These are phyloP conservation scores for Ilex aquifolium DNA, from an alignment of 257 asterid species.

Conservation along the genomic window DNA sequence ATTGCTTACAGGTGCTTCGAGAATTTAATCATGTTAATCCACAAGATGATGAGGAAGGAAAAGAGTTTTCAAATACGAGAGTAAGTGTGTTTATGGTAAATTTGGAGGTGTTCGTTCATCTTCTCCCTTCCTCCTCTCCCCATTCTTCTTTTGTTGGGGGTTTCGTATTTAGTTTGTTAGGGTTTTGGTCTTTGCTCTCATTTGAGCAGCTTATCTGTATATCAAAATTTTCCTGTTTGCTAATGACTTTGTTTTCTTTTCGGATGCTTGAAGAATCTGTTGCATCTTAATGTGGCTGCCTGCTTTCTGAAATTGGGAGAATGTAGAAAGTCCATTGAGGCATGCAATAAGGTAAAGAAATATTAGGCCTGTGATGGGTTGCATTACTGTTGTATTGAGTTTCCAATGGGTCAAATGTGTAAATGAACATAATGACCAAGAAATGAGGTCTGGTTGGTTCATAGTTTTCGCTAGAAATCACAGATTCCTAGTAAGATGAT, in stretches of 20 bases:
- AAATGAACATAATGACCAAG: too few relatives aligned
- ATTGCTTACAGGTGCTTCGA: slow-evolving; percentile 66
- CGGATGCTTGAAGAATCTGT: slow-evolving; percentile 55
- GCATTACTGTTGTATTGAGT: too few relatives aligned
- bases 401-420: too few relatives aligned
- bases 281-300: slow-evolving; percentile 95
- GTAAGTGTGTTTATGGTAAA: slow-evolving; percentile 37
- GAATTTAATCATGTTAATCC: slow-evolving; percentile 99
- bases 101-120: too few relatives aligned
- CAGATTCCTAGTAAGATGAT: too few relatives aligned
- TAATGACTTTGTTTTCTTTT: slow-evolving; percentile 12
- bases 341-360: slow-evolving; percentile 75
- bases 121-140: too few relatives aligned
- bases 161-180: slow-evolving; percentile 3
- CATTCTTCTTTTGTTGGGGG: not conserved
- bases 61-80: slow-evolving; percentile 79
- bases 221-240: slow-evolving; percentile 4
- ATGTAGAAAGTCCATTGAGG: slow-evolving; percentile 72
- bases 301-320: slow-evolving; percentile 93
- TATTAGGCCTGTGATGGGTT: too few relatives aligned
- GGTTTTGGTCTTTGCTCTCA: not conserved
- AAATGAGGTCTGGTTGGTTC: too few relatives aligned
- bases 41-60: slow-evolving; percentile 92
- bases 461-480: too few relatives aligned
- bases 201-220: slow-evolving; percentile 1